These are phyloP conservation scores for Rubroboletus pulcherrimus DNA, from an alignment of 768 basidiomycete genomes.

Conservation along the genomic window DNA sequence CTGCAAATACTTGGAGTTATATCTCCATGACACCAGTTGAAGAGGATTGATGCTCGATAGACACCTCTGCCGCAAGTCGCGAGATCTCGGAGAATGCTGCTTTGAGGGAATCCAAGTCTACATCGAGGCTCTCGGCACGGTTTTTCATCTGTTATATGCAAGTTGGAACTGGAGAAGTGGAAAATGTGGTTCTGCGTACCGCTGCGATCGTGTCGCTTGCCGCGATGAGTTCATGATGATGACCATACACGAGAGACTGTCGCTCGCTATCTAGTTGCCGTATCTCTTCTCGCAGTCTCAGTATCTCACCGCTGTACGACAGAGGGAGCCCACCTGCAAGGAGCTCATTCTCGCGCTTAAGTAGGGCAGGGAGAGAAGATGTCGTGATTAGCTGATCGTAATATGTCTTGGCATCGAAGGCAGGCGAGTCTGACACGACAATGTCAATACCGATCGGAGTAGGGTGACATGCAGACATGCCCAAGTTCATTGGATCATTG, in stretches of 20 bases:
- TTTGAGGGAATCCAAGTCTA: conserved; percentile 76
- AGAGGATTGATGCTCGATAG: conserved; percentile 39
- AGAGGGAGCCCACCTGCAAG: conserved; percentile 47
- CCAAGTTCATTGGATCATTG: conserved; percentile 80
- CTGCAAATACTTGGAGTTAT: not conserved
- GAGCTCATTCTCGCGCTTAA: conserved; percentile 82
- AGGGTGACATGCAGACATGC: conserved; percentile 35
- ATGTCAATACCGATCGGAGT: not conserved
- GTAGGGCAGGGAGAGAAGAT: conserved; percentile 63
- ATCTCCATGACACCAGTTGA: not conserved
- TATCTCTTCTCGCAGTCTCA: conserved; percentile 56
- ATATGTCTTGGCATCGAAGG: conserved; percentile 79
- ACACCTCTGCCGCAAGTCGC: conserved; percentile 65
- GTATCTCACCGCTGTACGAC: not conserved
- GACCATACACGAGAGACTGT: conserved; percentile 90
- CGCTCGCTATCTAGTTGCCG: conserved; percentile 82
- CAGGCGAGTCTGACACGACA: conserved; percentile 58
- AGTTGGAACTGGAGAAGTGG: not conserved
- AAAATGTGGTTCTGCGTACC: conserved; percentile 39
- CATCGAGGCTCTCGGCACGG: conserved; percentile 80
- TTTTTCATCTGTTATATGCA: conserved; percentile 69
- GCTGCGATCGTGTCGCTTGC: conserved; percentile 89
- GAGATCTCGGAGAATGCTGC: conserved; percentile 86
- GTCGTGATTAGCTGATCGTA: conserved; percentile 86
- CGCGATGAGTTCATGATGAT: conserved; percentile 92